These are phyloP conservation scores for Castanea sativa DNA, from an alignment of 306 rosid genomes.

Conservation along the genomic window DNA sequence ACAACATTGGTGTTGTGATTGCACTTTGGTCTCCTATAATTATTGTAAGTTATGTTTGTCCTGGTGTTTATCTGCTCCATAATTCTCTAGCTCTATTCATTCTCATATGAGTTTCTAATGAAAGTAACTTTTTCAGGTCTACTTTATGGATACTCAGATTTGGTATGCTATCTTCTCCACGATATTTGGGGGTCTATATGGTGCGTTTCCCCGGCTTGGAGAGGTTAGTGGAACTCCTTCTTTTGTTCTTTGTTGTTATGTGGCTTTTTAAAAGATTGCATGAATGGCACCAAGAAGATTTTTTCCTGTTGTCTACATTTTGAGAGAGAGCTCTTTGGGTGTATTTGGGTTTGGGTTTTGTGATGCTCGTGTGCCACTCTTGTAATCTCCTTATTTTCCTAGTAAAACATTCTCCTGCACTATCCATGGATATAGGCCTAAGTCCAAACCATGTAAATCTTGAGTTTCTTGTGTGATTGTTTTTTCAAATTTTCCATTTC, in stretches of 20 bases:
- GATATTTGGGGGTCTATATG: slow-evolving; percentile 85
- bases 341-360: no score
- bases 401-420: no score
- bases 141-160: slow-evolving; percentile 98
- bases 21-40: slow-evolving; percentile 88
- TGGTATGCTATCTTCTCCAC: slow-evolving; percentile 99
- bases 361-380: no score
- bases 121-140: slow-evolving; percentile 55
- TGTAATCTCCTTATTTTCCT: no score
- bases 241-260: slow-evolving; percentile 7
- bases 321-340: no score
- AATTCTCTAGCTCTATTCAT: slow-evolving; percentile 15
- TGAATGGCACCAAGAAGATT: no score
- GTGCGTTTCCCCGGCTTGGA: slow-evolving; percentile 95
- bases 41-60: slow-evolving; percentile 61
- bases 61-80: slow-evolving; percentile 5
- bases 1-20: slow-evolving; percentile 85
- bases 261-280: no score
- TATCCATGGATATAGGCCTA: no score
- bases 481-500: no score
- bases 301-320: no score
- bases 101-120: background rate
- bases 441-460: no score
- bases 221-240: slow-evolving; percentile 65
- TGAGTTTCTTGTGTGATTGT: no score